These are phyloP conservation scores for Lentinula raphanica DNA, from an alignment of 768 basidiomycete species.

Conservation along the genomic window DNA sequence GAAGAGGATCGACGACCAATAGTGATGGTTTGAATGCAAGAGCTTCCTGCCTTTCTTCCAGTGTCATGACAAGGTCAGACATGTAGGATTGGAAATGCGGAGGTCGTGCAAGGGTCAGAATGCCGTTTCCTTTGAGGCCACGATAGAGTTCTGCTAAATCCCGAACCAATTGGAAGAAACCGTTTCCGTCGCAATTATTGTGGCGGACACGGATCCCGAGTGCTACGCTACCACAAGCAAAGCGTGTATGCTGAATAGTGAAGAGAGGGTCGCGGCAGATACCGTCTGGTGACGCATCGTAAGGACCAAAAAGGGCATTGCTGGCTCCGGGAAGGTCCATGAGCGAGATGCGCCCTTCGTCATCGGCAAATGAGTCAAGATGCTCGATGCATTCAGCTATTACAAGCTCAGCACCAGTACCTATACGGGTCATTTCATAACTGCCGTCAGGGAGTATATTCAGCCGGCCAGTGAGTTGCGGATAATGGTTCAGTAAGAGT, in stretches of 20 bases:
- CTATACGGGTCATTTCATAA: conserved; percentile 7
- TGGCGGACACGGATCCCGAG: conserved; percentile 14
- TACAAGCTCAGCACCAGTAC: conserved; percentile 14
- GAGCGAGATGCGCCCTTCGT: conserved; percentile 6
- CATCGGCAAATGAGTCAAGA: conserved; percentile 12
- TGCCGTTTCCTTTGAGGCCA: background rate
- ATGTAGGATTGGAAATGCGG: conserved; percentile 14
- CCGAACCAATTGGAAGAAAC: conserved; percentile 15
- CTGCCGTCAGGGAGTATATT: conserved; percentile 5
- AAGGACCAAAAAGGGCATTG: conserved; percentile 14
- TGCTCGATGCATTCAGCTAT: conserved; percentile 11
- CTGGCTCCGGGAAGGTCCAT: conserved; percentile 12
- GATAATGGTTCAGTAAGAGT: conserved; percentile 13
- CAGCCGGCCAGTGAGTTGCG: conserved; percentile 13
- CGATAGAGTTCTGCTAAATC: conserved; percentile 16
- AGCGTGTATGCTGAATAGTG: conserved; percentile 16
- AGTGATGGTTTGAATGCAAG: conserved; percentile 9
- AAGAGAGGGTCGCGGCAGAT: conserved; percentile 6
- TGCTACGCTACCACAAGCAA: conserved; percentile 15
- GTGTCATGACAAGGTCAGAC: conserved; percentile 11
- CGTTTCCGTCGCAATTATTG: conserved; percentile 11
- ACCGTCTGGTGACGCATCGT: conserved; percentile 9
- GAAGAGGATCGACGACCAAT: background rate
- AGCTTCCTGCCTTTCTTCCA: conserved; percentile 9
- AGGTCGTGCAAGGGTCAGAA: background rate